Evolutionary conservation across 73 alveolate species (phyloP).

Genomic region (Effrenium voratum): DNA sequence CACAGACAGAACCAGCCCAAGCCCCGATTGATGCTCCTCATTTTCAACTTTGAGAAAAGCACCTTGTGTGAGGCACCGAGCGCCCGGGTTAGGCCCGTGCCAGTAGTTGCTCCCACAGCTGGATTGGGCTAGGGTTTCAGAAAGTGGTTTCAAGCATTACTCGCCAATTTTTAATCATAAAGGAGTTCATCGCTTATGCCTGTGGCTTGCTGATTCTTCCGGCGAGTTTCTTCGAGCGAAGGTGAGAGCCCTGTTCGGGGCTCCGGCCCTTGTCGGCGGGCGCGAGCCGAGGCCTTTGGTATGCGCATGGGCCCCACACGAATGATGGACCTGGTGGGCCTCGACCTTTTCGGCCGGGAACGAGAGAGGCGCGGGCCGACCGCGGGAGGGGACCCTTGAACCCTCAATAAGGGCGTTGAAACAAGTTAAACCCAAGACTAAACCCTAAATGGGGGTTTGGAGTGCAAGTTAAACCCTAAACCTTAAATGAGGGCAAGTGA

Average conservation of each 20-base stretch:
- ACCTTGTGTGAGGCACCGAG: no score
- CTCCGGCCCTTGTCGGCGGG: neutral
- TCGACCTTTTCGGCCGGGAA: slow-evolving; percentile 85
- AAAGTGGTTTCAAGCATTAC: neutral
- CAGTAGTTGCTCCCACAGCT: no score
- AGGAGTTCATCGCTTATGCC: neutral
- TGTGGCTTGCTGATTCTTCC: neutral
- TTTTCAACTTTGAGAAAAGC: no score
- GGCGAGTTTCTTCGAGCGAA: neutral
- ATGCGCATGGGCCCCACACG: slow-evolving; percentile 93
- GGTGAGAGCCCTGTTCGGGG: neutral
- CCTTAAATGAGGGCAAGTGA: neutral
- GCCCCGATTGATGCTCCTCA: no score
- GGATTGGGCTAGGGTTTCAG: neutral
- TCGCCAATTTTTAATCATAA: neutral
- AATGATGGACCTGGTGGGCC: slow-evolving; percentile 82
- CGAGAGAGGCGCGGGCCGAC: neutral
- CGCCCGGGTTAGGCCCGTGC: no score
- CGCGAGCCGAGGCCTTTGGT: slow-evolving; percentile 46
- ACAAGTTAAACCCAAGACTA: neutral
- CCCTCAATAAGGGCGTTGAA: neutral
- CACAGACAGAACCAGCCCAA: no score
- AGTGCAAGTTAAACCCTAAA: neutral
- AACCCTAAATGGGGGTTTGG: neutral
- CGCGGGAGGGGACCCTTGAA: neutral